Base-by-base conservation (phyloP, 2,329 filamentous ascomycete species). In the Paraphoma sp. region DNA sequence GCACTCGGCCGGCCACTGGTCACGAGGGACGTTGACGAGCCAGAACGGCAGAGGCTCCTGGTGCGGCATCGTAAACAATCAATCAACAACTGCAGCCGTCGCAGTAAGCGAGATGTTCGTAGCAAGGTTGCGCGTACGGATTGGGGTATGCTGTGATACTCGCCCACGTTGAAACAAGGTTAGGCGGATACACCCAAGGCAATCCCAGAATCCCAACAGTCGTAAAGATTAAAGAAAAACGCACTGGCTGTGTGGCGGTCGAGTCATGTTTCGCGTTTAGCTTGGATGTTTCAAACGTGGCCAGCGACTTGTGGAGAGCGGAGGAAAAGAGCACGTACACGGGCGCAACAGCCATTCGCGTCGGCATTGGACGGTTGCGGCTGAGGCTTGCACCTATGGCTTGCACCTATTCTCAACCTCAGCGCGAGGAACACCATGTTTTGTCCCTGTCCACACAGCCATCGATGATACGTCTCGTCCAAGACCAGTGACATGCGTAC, bases 1-100 rank as follows among this genome's bases (percentile, higher is more conserved):
- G 70, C 93, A 96, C 51, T 87, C 81, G 2, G 76, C 66, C 0
- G 88, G 86, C 73, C 88, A 86, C 60, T 89, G 78, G 28, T 81
- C 73, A 36, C 80, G 77, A 0, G 90, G 87, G 14, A 96, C 79
- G 75, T 97, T 97, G 76, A 90, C 83, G 60, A 94, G 89, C 93
- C 93, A 97, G 80, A 89, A 96, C 0, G 89, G 88, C 23, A 83
- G 60, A 36, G 66, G 50, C 45, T 70, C 67, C 54, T 72, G 59
- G 64, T 69, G 62, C 31, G 65, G 63, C 70, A 72, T 42, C 14
- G 8, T 16, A 23, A 23, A 23, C 71, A 18, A 36, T 36, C 33
- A 36, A 36, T 36, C 6, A 36, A 36, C 33, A 14, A 36, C 33
- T 36, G 33, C 33, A 36, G 10, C 45, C 33, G 45, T 33, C n/a